Evolutionary conservation across 192 early-diverging fungal genomes (phyloP).

Genomic region (Coemansia sp.): DNA sequence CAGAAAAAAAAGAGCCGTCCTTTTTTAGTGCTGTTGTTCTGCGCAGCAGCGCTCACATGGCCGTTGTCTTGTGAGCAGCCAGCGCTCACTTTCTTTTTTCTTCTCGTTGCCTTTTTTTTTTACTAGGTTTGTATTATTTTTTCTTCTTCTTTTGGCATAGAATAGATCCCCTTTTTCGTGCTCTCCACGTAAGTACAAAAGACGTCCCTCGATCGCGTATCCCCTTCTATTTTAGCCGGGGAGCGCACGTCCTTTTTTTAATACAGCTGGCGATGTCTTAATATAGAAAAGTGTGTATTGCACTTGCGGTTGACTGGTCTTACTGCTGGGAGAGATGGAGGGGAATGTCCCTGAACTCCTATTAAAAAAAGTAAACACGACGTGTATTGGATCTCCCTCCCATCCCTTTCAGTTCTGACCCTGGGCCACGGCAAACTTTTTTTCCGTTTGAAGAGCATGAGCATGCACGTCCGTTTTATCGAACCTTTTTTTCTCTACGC

Average conservation of each 20-base stretch:
- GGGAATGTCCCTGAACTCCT: slow-evolving; percentile 1
- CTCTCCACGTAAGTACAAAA: background rate
- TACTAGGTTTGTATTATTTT: background rate
- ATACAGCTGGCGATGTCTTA: background rate
- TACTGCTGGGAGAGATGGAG: background rate
- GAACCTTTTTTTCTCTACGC: background rate
- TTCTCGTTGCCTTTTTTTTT: background rate
- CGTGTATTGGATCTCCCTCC: background rate
- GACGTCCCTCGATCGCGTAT: slow-evolving; percentile 2
- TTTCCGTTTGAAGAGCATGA: background rate
- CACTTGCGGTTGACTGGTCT: background rate
- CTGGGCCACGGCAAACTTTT: background rate
- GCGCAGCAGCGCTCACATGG: background rate
- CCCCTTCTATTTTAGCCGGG: background rate
- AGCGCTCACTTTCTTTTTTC: background rate
- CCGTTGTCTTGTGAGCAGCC: background rate
- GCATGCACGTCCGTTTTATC: background rate
- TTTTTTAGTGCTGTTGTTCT: background rate
- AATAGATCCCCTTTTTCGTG: background rate
- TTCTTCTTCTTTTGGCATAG: background rate
- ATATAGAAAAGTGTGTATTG: background rate
- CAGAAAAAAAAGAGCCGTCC: background rate
- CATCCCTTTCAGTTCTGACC: background rate
- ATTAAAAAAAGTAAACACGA: slow-evolving; percentile 2
- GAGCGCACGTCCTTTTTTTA: background rate